Base-by-base conservation (phyloP, 1,139 yeast species). In the Zhuliangozyma parablackwelliae region DNA sequence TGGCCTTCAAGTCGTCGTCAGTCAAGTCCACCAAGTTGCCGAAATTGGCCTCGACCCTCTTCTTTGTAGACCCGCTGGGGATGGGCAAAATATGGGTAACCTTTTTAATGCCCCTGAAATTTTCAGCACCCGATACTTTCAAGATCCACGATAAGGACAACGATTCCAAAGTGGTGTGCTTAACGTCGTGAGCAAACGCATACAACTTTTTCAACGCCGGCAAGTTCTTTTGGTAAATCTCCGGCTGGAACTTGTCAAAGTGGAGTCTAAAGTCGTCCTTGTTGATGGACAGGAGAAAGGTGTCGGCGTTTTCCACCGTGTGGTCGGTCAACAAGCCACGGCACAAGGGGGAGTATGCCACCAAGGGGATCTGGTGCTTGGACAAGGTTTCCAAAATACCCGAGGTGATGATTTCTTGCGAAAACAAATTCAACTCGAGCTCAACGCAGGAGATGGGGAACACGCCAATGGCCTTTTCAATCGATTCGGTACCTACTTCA, bases 301-400 rank as follows among this genome's bases (percentile, higher is more conserved):
- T 50, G 5, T 63, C 62, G 5, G 61, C 48, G 8, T 69, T 54
- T 31, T 63, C 73, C 40, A 78, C 72, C 12, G 64, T 52, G 35
- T 46, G 46, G 39, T 92, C 94, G 7, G 94, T 81, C 42, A 88
- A 70, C 40, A 80, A 60, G 1, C 96, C 96, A 51, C 85, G 70
- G n/a, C 88, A 81, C 43, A 88, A 67, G 30, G 96, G 96, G 23
- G 95, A 82, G 60, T 88, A 87, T 23, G 90, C 87, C 43, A 84
- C 63, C 28, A 86, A 65, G 7, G 92, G 83, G 39, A 87, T 72
- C n/a, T 65, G 65, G 29, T 54, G 53, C 33, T 50, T 46, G 10
- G 70, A 54, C 29, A 74, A 64, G 41, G 80, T 81, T 11, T 68
- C 71, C 43, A 81, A 72, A 16, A 82, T 71, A 1, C 90, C 95